These are phyloP conservation scores for Fusarium papillatum DNA, from an alignment of 2,329 filamentous ascomycete species.

Conservation along the genomic window DNA sequence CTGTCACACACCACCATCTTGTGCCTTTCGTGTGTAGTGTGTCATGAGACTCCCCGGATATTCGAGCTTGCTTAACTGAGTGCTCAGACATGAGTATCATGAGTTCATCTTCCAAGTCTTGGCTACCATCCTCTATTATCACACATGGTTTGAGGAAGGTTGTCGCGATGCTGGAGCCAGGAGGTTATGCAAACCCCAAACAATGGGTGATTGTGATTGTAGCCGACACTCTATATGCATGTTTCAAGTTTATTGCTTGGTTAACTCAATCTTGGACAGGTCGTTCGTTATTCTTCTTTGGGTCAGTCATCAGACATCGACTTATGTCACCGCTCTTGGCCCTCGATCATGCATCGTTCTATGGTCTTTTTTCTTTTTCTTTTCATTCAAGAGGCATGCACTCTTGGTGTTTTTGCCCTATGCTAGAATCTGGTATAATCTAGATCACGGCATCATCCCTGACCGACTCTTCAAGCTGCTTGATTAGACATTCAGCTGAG, in stretches of 20 bases:
- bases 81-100: not conserved
- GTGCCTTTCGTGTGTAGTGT: not conserved
- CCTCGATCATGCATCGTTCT: not conserved
- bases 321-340: not conserved
- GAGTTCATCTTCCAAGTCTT: not conserved
- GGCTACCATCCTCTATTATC: not conserved
- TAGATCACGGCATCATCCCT: not conserved
- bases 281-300: too few species aligned
- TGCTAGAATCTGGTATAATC: not conserved
- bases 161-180: not conserved
- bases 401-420: not conserved
- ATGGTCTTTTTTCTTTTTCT: not conserved
- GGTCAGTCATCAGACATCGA: not conserved
- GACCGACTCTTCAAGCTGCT: not conserved
- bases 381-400: not conserved
- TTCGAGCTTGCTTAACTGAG: not conserved
- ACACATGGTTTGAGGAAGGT: not conserved
- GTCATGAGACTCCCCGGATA: not conserved
- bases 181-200: too few species aligned
- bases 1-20: not conserved
- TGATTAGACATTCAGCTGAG: not conserved
- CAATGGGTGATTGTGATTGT: not conserved
- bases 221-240: too few species aligned
- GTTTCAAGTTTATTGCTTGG: too few species aligned
- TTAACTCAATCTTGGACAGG: too few species aligned